Percentiles rank a stretch among this genome's conserved stretches.
These are phyloP conservation scores for Eucalyptus virginea DNA, from an alignment of 345 rosid genomes.

Conservation along the genomic window DNA sequence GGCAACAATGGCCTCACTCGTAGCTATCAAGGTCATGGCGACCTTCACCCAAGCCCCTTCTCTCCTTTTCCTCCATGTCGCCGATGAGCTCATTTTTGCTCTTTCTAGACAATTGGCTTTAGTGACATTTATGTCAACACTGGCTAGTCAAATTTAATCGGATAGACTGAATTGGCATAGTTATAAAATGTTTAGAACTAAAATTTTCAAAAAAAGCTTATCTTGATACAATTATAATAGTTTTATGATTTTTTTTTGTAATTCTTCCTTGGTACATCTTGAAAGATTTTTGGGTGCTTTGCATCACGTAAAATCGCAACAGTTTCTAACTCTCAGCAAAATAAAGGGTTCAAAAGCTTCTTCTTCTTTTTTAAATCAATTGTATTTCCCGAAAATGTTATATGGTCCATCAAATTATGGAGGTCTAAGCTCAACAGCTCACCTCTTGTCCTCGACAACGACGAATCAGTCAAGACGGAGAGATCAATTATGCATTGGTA, in stretches of 20 bases:
- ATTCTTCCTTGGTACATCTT: no score
- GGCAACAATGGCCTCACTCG: rapidly evolving
- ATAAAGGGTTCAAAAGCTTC: background rate
- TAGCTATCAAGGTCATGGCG: rapidly evolving
- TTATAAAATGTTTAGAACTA: no score
- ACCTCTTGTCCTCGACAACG: background rate
- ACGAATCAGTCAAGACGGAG: background rate
- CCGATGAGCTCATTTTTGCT: rapidly evolving
- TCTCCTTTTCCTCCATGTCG: no score
- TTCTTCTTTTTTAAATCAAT: background rate
- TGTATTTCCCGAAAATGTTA: background rate
- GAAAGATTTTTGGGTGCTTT: background rate
- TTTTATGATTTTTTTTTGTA: no score
- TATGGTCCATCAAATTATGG: background rate
- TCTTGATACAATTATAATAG: no score
- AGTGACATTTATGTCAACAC: no score
- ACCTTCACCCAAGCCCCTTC: no score
- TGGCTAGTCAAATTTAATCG: rapidly evolving
- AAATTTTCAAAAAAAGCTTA: no score
- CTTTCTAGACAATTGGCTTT: rapidly evolving
- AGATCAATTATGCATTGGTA: background rate
- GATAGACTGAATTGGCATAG: no score
- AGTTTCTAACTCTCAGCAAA: background rate
- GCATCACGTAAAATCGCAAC: no score
- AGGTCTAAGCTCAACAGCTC: background rate